Evolutionary conservation across 23 red algal genomes (phyloP).

Genomic region (Gracilaria caudata): DNA sequence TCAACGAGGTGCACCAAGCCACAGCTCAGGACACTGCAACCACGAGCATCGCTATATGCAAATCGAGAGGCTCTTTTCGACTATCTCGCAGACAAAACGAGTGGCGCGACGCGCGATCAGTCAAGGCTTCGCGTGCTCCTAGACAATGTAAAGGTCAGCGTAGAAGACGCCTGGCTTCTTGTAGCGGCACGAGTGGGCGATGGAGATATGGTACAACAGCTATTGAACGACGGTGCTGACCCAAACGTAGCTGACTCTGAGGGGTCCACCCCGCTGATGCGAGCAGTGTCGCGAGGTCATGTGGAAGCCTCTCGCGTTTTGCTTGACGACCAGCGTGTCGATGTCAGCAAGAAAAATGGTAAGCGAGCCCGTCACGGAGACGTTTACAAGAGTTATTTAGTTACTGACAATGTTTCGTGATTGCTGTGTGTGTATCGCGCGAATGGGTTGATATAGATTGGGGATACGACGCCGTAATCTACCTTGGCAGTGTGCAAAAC

Average conservation of each 20-base stretch:
- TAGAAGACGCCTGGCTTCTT: conserved; percentile 40
- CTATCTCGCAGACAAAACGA: not conserved
- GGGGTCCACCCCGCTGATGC: conserved; percentile 55
- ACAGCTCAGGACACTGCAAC: not conserved
- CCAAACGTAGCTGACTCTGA: conserved; percentile 58
- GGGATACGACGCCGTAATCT: conserved; percentile 59
- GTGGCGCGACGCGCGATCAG: not conserved
- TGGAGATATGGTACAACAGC: conserved; percentile 35
- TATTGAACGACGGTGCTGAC: conserved; percentile 28
- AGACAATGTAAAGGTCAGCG: not conserved
- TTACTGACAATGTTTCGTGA: conserved; percentile 26
- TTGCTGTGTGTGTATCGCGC: conserved; percentile 10
- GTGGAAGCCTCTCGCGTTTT: not conserved
- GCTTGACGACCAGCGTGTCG: conserved; percentile 32
- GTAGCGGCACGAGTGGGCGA: conserved; percentile 57
- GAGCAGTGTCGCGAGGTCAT: conserved; percentile 45
- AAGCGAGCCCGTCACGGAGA: not conserved
- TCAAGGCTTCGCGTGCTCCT: conserved; percentile 15
- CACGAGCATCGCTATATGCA: not conserved
- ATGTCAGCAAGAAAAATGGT: conserved; percentile 39
- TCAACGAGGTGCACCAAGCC: not conserved
- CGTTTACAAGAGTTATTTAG: conserved; percentile 29
- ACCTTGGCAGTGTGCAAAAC: conserved; percentile 48
- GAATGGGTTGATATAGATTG: conserved; percentile 30
- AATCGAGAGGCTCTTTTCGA: not conserved